Evolutionary conservation across 306 rosid genomes (phyloP).

Genomic region (Luffa aegyptiaca): DNA sequence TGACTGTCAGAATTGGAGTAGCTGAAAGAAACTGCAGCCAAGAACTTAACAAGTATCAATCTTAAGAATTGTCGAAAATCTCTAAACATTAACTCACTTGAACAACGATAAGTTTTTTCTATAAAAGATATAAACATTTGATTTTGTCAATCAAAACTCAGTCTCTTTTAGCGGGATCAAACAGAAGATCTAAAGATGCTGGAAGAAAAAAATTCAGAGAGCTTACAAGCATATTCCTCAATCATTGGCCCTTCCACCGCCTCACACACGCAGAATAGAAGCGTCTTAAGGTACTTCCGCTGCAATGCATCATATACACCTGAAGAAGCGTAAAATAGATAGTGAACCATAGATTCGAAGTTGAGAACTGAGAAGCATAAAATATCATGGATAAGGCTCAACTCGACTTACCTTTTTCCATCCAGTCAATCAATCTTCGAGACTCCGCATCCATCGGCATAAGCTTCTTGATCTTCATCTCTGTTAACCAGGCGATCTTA

Average conservation of each 20-base stretch:
- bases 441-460: conserved; percentile 94
- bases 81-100: neutral
- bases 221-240: conserved; percentile 92
- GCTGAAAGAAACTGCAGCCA: conserved; percentile 70
- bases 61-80: neutral
- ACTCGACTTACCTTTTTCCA: conserved; percentile 67
- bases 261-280: conserved; percentile 76
- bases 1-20: conserved; percentile 64
- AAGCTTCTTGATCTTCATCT: conserved; percentile 91
- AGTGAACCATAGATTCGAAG: neutral
- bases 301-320: conserved; percentile 88
- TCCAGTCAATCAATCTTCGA: conserved; percentile 90
- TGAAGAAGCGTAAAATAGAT: conserved; percentile 17
- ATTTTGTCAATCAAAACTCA: neutral
- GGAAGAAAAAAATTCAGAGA: conserved; percentile 3
- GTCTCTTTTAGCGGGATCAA: neutral
- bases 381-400: neutral
- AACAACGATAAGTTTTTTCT: neutral
- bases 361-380: conserved; percentile 1
- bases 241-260: conserved; percentile 84
- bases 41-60: conserved; percentile 1
- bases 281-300: conserved; percentile 79
- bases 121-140: neutral
- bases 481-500: conserved; percentile 28
- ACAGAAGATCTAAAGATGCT: neutral